These are phyloP conservation scores for Termitomyces eurrhizus DNA, from an alignment of 768 basidiomycete genomes.

Conservation along the genomic window DNA sequence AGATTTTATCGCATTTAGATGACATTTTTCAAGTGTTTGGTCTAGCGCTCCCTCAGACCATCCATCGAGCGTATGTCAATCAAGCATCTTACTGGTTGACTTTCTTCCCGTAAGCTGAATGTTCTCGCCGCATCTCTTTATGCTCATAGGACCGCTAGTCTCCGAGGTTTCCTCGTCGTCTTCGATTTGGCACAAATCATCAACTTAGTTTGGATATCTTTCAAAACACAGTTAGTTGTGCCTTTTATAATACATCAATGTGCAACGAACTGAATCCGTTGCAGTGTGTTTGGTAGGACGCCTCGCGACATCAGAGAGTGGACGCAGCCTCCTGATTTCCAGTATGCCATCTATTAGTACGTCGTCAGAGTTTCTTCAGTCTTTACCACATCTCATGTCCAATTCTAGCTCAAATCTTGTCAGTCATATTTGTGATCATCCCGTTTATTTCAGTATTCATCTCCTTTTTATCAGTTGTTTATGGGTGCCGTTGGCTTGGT, in stretches of 20 bases:
- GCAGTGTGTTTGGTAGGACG: slow-evolving; percentile 78
- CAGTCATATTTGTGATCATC: slow-evolving; percentile 19
- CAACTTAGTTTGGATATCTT: slow-evolving; percentile 81
- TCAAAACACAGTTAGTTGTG: slow-evolving; percentile 69
- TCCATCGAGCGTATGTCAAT: slow-evolving; percentile 87
- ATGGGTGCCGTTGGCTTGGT: slow-evolving; percentile 93
- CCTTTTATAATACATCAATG: not conserved
- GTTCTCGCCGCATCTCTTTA: not conserved
- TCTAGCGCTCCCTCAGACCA: slow-evolving; percentile 60
- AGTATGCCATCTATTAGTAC: slow-evolving; percentile 82
- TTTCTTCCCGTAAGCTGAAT: slow-evolving; percentile 76
- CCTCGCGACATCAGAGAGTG: slow-evolving; percentile 87
- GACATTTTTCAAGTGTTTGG: not conserved
- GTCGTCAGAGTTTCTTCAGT: slow-evolving; percentile 23
- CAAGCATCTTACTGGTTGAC: slow-evolving; percentile 93
- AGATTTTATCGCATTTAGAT: not conserved
- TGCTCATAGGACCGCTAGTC: slow-evolving; percentile 32
- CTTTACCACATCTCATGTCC: slow-evolving; percentile 8
- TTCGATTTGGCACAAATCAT: slow-evolving; percentile 96
- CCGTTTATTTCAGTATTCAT: not conserved
- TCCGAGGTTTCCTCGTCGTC: slow-evolving; percentile 91
- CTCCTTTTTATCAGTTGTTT: slow-evolving; percentile 54
- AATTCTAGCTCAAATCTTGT: slow-evolving; percentile 51
- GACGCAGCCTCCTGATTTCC: slow-evolving; percentile 88
- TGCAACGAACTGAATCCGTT: not conserved